Evolutionary conservation across 495 filamentous ascomycete genomes (phyloP).

Genomic region (Sordaria brevicollis): DNA sequence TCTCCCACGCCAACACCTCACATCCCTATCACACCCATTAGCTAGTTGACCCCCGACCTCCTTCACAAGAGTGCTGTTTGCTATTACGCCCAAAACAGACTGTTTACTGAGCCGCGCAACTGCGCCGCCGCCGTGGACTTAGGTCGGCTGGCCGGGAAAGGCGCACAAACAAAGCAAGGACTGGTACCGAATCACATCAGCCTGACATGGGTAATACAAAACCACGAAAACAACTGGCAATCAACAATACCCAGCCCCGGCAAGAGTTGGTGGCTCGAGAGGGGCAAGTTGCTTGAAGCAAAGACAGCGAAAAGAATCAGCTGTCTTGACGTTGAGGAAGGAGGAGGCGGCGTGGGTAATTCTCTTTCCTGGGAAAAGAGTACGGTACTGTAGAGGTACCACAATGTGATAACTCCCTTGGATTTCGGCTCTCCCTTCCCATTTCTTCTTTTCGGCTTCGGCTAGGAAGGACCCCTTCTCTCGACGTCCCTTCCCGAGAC

Average conservation of each 20-base stretch:
- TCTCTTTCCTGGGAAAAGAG: background rate
- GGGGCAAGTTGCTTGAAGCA: background rate
- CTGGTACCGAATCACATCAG: background rate
- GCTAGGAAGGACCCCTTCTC: background rate
- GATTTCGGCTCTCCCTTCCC: background rate
- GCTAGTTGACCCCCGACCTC: background rate
- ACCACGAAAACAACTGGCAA: background rate
- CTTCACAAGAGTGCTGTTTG: background rate
- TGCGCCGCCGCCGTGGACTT: background rate
- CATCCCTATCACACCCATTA: background rate
- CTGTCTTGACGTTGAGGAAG: background rate
- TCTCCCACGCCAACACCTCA: background rate
- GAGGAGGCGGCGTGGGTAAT: background rate
- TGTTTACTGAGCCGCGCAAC: background rate
- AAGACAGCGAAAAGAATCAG: background rate
- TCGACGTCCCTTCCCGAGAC: background rate
- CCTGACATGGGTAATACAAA: background rate
- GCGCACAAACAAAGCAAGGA: background rate
- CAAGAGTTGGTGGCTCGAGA: background rate
- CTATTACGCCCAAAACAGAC: background rate
- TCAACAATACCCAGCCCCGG: background rate
- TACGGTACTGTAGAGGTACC: background rate
- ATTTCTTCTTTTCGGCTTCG: background rate
- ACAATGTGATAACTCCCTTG: background rate
- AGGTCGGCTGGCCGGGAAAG: background rate